Conservation (phyloP, 495 filamentous ascomycete species). For the Hypoxylon lienhwacheense region DNA sequence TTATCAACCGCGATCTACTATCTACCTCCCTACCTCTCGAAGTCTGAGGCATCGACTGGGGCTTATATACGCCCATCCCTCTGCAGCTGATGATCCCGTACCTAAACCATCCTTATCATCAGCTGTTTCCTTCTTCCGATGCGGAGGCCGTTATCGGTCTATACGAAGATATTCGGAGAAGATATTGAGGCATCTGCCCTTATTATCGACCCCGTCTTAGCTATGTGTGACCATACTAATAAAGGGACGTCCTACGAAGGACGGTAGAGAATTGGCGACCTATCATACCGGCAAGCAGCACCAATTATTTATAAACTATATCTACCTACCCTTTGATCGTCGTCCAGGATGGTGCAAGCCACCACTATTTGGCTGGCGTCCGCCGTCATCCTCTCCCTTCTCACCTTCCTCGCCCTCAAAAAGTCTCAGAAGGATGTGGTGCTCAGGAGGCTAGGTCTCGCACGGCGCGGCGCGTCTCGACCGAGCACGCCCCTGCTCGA, state of each 20-base stretch:
- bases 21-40: too few relatives aligned
- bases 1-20: constrained; percentile 6
- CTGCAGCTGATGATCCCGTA: constrained; percentile 13
- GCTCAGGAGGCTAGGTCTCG: constrained; percentile 20
- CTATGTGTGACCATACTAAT: constrained; percentile 7
- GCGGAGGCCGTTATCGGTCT: constrained; percentile 33
- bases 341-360: constrained; percentile 8
- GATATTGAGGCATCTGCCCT: too few relatives aligned
- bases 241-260: constrained; percentile 1
- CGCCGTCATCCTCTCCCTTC: constrained; percentile 22
- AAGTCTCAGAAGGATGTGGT: constrained; percentile 34
- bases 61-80: constrained; percentile 16
- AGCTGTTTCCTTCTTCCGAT: constrained; percentile 3
- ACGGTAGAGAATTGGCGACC: not conserved
- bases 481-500: constrained; percentile 29
- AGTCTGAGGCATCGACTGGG: not conserved
- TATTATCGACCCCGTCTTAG: not conserved
- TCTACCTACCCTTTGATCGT: not conserved
- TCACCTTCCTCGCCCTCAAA: constrained; percentile 35
- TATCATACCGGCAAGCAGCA: not conserved
- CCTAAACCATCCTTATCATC: constrained; percentile 20
- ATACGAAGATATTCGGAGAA: constrained; percentile 1
- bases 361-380: constrained; percentile 24
- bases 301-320: not conserved
- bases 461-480: constrained; percentile 6